These are phyloP conservation scores for Talaromyces atroroseus DNA, from an alignment of 2,329 filamentous ascomycete species.

Conservation along the genomic window DNA sequence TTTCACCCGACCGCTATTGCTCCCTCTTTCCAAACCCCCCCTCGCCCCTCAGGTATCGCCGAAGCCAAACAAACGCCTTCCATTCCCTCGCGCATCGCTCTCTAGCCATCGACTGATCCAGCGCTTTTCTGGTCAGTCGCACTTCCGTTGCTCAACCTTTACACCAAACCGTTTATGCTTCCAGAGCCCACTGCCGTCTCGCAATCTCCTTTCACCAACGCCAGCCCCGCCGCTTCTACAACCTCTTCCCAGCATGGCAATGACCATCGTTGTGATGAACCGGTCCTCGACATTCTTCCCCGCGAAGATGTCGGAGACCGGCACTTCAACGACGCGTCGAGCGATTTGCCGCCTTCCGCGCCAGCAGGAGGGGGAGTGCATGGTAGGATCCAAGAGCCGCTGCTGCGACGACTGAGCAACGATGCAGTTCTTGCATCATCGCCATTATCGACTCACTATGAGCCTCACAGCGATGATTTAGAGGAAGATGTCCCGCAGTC, in stretches of 20 bases:
- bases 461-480: constrained; percentile 25
- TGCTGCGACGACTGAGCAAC: constrained; percentile 28
- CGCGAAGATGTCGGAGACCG: constrained; percentile 35
- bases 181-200: constrained; percentile 51
- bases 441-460: constrained; percentile 45
- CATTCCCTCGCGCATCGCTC: not conserved
- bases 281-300: constrained; percentile 40
- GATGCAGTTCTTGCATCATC: constrained; percentile 21
- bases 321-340: constrained; percentile 18
- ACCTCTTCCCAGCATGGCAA: constrained; percentile 56
- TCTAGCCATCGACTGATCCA: constrained; percentile 45
- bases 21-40: not conserved
- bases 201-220: constrained; percentile 41
- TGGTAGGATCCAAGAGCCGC: constrained; percentile 17
- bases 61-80: not conserved
- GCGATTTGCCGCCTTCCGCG: constrained; percentile 19
- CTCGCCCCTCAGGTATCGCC: not conserved
- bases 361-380: constrained; percentile 21
- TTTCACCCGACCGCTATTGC: not conserved
- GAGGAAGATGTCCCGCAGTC: constrained; percentile 1
- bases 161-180: constrained; percentile 56
- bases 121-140: constrained; percentile 52
- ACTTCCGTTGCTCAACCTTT: constrained; percentile 25
- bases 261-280: constrained; percentile 39
- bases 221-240: constrained; percentile 28